Evolutionary conservation across 169 alveolate genomes (phyloP).

Genomic region (Eimeria brunetti): DNA sequence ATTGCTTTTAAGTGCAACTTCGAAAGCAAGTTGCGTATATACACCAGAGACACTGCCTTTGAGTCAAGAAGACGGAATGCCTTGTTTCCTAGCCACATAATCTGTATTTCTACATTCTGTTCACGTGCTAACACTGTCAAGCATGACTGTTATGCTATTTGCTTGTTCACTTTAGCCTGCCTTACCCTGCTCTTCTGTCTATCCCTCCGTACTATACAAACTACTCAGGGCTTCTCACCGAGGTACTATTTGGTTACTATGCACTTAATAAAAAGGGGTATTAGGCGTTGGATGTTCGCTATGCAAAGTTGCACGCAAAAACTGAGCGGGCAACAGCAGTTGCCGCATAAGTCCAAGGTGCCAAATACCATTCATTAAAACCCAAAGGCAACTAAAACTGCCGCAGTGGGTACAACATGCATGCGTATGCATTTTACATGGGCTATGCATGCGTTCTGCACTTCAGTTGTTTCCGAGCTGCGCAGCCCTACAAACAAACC

Average conservation of each 20-base stretch:
- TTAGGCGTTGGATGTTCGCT: slow-evolving; percentile 5
- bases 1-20: no score
- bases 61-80: no score
- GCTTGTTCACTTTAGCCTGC: no score
- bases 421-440: slow-evolving; percentile 22
- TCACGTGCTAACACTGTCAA: no score
- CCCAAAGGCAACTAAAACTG: slow-evolving; percentile 9
- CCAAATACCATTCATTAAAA: slow-evolving; percentile 32
- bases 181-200: no score
- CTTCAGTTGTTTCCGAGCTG: slow-evolving; percentile 24
- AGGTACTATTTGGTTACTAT: no score
- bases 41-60: no score
- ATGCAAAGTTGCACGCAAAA: slow-evolving; percentile 7
- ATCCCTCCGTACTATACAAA: neutral
- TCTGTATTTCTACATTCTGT: no score
- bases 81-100: no score
- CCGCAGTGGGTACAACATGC: slow-evolving; percentile 34
- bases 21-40: no score
- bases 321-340: neutral
- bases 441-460: slow-evolving; percentile 7
- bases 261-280: slow-evolving; percentile 31
- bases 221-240: no score
- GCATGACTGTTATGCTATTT: no score
- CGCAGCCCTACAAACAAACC: slow-evolving; percentile 42
- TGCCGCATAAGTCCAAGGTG: neutral